These are phyloP conservation scores for Macrophomina phaseolina DNA, from an alignment of 2,329 filamentous ascomycete species.

Conservation along the genomic window DNA sequence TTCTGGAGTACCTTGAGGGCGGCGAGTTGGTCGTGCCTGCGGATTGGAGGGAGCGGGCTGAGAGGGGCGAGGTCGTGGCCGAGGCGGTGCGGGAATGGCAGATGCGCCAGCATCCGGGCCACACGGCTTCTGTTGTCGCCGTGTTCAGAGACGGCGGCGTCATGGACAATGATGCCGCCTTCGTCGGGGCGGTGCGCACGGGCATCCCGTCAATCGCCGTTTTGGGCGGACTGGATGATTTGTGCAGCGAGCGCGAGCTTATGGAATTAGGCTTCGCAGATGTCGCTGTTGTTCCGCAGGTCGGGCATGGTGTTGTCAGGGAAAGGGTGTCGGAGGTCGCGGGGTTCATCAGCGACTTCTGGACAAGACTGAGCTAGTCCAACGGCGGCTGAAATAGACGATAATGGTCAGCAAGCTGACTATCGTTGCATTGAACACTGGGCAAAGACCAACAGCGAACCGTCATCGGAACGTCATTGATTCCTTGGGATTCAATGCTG, in stretches of 20 bases:
- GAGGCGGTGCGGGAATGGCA: constrained; percentile 58
- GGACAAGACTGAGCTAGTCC: constrained; percentile 24
- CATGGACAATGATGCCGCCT: constrained; percentile 46
- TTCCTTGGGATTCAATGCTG: too few relatives aligned
- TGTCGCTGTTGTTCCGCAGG: constrained; percentile 45
- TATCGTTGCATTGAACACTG: too few relatives aligned
- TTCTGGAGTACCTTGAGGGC: constrained; percentile 52
- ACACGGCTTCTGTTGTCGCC: constrained; percentile 53
- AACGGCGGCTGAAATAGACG: not conserved
- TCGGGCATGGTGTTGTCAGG: constrained; percentile 50
- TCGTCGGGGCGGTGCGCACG: constrained; percentile 35
- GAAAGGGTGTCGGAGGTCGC: constrained; percentile 47
- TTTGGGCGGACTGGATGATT: constrained; percentile 46
- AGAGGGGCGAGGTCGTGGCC: constrained; percentile 52
- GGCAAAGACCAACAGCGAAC: too few relatives aligned
- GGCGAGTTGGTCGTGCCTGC: constrained; percentile 48
- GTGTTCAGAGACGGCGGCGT: constrained; percentile 55
- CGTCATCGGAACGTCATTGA: too few relatives aligned
- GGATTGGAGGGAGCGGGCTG: constrained; percentile 54
- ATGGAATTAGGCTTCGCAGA: constrained; percentile 41
- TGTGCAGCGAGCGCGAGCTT: constrained; percentile 43
- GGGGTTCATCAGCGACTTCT: constrained; percentile 40
- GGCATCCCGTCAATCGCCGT: constrained; percentile 40
- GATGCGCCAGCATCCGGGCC: constrained; percentile 52
- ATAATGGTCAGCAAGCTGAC: not conserved